Conservation (phyloP, 2,329 filamentous ascomycete species). For the Aspergillus hiratsukae region DNA sequence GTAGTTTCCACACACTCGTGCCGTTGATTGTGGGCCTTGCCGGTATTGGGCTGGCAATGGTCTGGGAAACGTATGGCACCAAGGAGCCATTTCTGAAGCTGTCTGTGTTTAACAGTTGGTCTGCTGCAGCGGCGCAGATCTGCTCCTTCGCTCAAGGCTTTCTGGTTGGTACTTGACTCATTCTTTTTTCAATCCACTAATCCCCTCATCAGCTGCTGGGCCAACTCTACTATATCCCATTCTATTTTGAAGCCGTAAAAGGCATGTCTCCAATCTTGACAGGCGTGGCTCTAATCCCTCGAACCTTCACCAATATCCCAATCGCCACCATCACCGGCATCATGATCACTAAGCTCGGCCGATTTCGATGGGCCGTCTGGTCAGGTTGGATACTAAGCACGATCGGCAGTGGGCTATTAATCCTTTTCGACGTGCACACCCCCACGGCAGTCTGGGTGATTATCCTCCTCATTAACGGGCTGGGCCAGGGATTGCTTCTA, state of each 20-base stretch:
- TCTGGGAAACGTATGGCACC: no score
- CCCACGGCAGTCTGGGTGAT: slow-evolving; percentile 53
- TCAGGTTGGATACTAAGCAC: slow-evolving; percentile 57
- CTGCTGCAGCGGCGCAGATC: no score
- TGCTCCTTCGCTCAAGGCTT: no score
- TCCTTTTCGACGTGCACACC: slow-evolving; percentile 35
- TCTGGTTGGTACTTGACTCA: no score
- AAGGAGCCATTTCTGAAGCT: no score
- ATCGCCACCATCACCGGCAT: slow-evolving; percentile 6
- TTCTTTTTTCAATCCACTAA: no score
- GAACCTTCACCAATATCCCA: slow-evolving; percentile 30
- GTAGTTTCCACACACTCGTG: slow-evolving; percentile 14
- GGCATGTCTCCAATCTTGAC: slow-evolving; percentile 49
- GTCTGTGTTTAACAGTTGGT: no score
- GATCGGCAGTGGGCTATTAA: slow-evolving; percentile 50
- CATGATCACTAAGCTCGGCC: slow-evolving; percentile 50
- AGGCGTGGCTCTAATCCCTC: slow-evolving; percentile 56
- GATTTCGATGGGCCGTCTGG: slow-evolving; percentile 58
- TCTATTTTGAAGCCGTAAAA: slow-evolving; percentile 43
- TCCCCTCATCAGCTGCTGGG: slow-evolving; percentile 31
- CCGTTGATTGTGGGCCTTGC: slow-evolving; percentile 6
- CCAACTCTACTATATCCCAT: slow-evolving; percentile 51
- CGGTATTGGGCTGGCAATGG: no score
- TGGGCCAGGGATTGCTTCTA: slow-evolving; percentile 62
- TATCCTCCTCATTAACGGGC: slow-evolving; percentile 51